Evolutionary conservation across 1,284 basidiomycete genomes (phyloP).

Genomic region (Trametes hirsuta): DNA sequence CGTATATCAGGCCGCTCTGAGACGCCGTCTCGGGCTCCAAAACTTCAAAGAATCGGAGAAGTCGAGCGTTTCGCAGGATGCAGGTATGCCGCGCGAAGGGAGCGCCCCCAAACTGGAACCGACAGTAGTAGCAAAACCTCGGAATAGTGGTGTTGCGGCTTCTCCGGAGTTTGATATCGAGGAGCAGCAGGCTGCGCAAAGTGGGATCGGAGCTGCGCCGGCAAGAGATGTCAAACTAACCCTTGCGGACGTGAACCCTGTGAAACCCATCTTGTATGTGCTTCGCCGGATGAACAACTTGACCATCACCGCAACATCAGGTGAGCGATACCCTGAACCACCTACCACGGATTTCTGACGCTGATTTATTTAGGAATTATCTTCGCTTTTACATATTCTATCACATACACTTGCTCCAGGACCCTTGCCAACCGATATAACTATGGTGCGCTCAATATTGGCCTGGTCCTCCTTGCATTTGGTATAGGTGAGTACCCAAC

Average conservation of each 20-base stretch:
- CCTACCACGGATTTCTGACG: neutral
- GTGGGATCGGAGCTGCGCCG: neutral
- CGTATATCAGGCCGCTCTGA: constrained; percentile 70
- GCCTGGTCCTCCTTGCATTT: constrained; percentile 77
- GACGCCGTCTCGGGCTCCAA: constrained; percentile 26
- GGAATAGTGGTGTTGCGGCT: neutral
- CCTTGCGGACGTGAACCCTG: constrained; percentile 73
- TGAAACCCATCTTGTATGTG: constrained; percentile 61
- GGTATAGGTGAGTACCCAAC: constrained; percentile 52
- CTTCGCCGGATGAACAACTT: constrained; percentile 69
- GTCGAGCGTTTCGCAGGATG: constrained; percentile 15
- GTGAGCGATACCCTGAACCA: constrained; percentile 40
- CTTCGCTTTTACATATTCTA: constrained; percentile 72
- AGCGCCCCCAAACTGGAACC: neutral
- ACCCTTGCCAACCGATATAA: constrained; percentile 69
- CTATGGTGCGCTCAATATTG: constrained; percentile 73
- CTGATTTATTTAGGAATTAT: constrained; percentile 50
- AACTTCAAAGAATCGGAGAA: constrained; percentile 19
- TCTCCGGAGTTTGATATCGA: constrained; percentile 16
- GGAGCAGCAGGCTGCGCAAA: constrained; percentile 8
- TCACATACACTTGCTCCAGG: constrained; percentile 73
- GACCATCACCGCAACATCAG: constrained; percentile 68
- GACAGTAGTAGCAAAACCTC: constrained; percentile 2
- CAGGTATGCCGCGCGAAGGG: neutral
- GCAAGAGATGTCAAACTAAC: constrained; percentile 54